Percentiles rank a stretch among this genome's conserved stretches.
Evolutionary conservation across 345 rosid genomes (phyloP).

Genomic region (Salix brachista): DNA sequence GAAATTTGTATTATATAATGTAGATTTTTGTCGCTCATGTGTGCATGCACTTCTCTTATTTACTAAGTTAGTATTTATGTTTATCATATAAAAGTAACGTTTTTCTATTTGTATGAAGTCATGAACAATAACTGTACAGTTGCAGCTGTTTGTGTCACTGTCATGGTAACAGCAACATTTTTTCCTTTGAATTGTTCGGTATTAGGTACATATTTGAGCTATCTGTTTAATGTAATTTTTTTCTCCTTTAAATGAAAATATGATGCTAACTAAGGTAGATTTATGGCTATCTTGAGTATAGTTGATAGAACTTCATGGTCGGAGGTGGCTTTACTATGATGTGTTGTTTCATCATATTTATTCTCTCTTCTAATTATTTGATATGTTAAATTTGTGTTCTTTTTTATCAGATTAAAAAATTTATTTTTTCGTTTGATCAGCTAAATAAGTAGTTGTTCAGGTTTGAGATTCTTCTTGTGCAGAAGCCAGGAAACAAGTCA

Average conservation of each 20-base stretch:
- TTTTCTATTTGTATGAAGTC: slow-evolving; percentile 3
- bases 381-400: background rate
- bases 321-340: background rate
- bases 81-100: background rate
- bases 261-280: background rate
- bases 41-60: background rate
- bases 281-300: background rate
- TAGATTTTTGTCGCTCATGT: background rate
- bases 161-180: background rate
- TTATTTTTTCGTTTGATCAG: background rate
- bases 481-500: slow-evolving; percentile 94
- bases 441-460: background rate
- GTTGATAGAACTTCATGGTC: background rate
- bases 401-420: background rate
- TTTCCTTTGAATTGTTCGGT: background rate
- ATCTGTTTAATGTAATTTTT: no score
- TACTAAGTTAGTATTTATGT: background rate
- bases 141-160: background rate
- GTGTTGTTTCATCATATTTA: background rate
- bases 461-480: slow-evolving; percentile 20
- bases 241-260: background rate
- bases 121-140: background rate
- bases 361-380: background rate
- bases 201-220: background rate
- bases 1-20: background rate